phyloP scores from a whole-genome alignment of 2,329 filamentous ascomycete genomes.

The Colletotrichum sp. region DNA sequence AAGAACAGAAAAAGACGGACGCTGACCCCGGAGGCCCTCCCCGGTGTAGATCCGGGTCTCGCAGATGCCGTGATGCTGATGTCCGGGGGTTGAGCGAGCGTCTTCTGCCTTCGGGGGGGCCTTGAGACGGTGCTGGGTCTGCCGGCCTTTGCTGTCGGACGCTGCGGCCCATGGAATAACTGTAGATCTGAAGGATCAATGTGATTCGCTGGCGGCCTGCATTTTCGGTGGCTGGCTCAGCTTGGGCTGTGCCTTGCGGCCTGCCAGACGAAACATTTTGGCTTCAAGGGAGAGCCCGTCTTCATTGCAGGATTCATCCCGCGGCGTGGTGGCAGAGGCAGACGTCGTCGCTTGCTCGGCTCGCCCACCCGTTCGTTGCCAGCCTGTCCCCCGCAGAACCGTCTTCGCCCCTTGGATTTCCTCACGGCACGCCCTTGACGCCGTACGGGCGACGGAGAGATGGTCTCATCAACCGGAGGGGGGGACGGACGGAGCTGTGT shows the following conservation, averaged over 20 bases:
- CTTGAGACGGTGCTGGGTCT: neutral
- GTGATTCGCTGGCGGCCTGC: neutral
- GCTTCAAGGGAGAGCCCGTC: neutral
- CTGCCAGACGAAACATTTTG: neutral
- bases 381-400: neutral
- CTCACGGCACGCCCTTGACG: neutral
- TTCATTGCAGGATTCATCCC: neutral
- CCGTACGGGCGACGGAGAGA: neutral
- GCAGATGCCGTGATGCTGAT: neutral
- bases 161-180: neutral
- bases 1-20: neutral
- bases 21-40: neutral
- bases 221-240: neutral
- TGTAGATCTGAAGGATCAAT: neutral
- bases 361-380: neutral
- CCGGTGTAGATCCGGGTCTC: conserved; percentile 3
- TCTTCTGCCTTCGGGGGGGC: neutral
- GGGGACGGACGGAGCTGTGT: neutral
- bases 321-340: neutral
- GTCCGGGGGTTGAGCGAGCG: neutral
- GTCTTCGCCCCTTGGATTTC: neutral
- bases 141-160: neutral
- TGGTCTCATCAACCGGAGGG: neutral
- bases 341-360: neutral
- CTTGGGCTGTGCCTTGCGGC: neutral